Evolutionary conservation across 495 filamentous ascomycete species (phyloP).

Genomic region (Cudoniella acicularis): DNA sequence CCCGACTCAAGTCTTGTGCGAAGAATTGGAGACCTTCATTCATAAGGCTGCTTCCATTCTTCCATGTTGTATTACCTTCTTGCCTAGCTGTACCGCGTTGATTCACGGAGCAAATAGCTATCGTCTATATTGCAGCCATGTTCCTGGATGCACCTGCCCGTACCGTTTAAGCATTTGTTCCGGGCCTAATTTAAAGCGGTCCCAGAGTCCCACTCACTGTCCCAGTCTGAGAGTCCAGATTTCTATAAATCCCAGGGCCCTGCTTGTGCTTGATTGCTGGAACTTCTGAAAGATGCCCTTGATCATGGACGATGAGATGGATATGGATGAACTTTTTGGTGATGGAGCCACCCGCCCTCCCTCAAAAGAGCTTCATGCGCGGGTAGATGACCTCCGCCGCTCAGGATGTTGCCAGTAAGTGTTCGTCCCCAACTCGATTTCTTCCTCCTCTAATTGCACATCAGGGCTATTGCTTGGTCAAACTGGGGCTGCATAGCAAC

Average conservation of each 20-base stretch:
- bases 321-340: slow-evolving; percentile 72
- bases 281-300: slow-evolving; percentile 25
- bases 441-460: slow-evolving; percentile 9
- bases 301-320: slow-evolving; percentile 66
- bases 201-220: background rate
- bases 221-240: too few species aligned
- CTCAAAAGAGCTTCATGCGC: slow-evolving; percentile 64
- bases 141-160: background rate
- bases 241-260: too few species aligned
- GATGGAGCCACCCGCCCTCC: slow-evolving; percentile 55
- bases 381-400: slow-evolving; percentile 73
- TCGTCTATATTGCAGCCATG: background rate
- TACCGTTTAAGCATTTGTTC: background rate
- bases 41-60: background rate
- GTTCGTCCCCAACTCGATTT: background rate
- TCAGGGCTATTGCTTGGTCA: slow-evolving; percentile 84
- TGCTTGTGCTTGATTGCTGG: too few species aligned
- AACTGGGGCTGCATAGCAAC: slow-evolving; percentile 82
- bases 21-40: background rate
- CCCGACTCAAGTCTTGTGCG: background rate
- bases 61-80: background rate
- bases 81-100: background rate
- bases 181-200: background rate
- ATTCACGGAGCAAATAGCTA: background rate
- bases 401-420: slow-evolving; percentile 81